Percentiles rank a stretch among this genome's conserved stretches.
These are phyloP conservation scores for Leucogyrophana mollusca DNA, from an alignment of 768 basidiomycete genomes.

Conservation along the genomic window DNA sequence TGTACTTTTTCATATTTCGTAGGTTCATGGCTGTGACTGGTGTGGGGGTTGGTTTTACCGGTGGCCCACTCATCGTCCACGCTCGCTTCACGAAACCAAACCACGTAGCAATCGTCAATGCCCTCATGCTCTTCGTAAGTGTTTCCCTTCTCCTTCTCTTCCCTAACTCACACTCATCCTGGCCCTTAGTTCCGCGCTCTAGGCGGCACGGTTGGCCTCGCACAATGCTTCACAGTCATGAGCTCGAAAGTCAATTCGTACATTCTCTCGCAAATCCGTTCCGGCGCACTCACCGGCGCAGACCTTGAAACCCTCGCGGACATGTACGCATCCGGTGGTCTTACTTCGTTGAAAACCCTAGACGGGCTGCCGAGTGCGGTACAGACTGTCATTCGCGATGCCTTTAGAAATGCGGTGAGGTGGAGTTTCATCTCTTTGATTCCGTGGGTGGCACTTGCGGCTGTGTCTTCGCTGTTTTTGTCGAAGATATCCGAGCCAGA, in stretches of 20 bases:
- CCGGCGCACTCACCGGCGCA: slow-evolving; percentile 26
- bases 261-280: slow-evolving; percentile 24
- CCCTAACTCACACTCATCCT: neutral
- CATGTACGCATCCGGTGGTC: slow-evolving; percentile 21
- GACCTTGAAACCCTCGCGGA: slow-evolving; percentile 26
- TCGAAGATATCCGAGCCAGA: slow-evolving; percentile 30
- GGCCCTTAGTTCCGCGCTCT: slow-evolving; percentile 40
- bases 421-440: slow-evolving; percentile 48
- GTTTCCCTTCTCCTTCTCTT: too few species aligned
- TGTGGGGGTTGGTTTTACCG: slow-evolving; percentile 41
- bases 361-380: slow-evolving; percentile 32
- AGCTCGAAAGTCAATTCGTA: slow-evolving; percentile 38
- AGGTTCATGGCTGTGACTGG: slow-evolving; percentile 48
- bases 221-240: slow-evolving; percentile 51
- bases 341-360: slow-evolving; percentile 36
- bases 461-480: slow-evolving; percentile 37
- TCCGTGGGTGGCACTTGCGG: slow-evolving; percentile 43
- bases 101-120: slow-evolving; percentile 42
- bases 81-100: slow-evolving; percentile 44
- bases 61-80: slow-evolving; percentile 39
- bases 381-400: slow-evolving; percentile 35
- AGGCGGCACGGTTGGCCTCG: slow-evolving; percentile 54
- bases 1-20: neutral
- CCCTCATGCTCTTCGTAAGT: slow-evolving; percentile 45
- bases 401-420: slow-evolving; percentile 39